Evolutionary conservation across 306 rosid genomes (phyloP).

Genomic region (Ormosia semicastrata): DNA sequence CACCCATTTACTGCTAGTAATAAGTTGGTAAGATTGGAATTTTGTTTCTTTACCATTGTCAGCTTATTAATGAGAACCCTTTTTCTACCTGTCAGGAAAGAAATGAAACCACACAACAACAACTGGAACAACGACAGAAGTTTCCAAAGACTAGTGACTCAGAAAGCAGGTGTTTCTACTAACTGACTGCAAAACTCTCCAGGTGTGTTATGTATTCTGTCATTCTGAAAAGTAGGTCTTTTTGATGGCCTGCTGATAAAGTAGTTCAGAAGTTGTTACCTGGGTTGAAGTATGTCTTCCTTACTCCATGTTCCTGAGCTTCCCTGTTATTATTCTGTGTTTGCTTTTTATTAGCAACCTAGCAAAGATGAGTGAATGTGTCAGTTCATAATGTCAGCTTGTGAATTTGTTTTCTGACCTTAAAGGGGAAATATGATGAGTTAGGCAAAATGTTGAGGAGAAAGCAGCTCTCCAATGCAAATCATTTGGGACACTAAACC

Average conservation of each 20-base stretch:
- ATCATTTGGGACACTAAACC: too few relatives aligned
- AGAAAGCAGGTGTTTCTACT: constrained; percentile 48
- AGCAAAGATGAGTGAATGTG: too few relatives aligned
- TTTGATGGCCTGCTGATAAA: constrained; percentile 4
- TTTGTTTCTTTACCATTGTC: neutral
- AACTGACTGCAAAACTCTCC: constrained; percentile 54
- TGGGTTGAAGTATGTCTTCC: neutral
- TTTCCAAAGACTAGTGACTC: constrained; percentile 49
- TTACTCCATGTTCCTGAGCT: too few relatives aligned
- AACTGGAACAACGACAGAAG: constrained; percentile 56
- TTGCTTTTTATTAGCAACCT: too few relatives aligned
- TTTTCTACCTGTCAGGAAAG: constrained; percentile 46
- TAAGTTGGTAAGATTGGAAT: neutral
- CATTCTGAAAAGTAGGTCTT: neutral
- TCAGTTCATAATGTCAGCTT: too few relatives aligned
- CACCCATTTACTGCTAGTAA: neutral
- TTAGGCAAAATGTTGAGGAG: too few relatives aligned
- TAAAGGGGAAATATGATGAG: too few relatives aligned
- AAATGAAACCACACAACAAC: constrained; percentile 44
- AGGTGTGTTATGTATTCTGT: constrained; percentile 42
- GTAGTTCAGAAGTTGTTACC: neutral
- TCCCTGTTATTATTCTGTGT: too few relatives aligned
- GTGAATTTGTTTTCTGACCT: too few relatives aligned
- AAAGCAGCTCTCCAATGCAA: too few relatives aligned
- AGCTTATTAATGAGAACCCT: neutral